Conservation (phyloP, 441 rosid species). For the Corymbia calophylla region DNA sequence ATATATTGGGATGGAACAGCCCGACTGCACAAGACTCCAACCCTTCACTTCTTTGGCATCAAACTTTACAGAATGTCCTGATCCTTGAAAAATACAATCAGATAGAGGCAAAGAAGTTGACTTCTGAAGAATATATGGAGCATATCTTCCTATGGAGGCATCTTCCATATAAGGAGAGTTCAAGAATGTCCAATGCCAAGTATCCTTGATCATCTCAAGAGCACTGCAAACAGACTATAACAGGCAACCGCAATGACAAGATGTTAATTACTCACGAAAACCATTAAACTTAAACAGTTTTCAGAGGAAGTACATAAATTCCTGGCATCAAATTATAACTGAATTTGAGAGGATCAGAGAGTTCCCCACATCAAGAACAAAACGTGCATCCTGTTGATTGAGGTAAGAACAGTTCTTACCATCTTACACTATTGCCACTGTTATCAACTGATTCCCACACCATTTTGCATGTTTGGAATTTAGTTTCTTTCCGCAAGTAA, state of each 20-base stretch:
- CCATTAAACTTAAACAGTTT: neutral
- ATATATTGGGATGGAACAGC: conserved; percentile 72
- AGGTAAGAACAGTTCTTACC: neutral
- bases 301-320: neutral
- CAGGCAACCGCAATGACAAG: neutral
- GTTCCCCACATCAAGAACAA: neutral
- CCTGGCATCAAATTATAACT: neutral
- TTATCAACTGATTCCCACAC: neutral
- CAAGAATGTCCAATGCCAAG: conserved; percentile 39
- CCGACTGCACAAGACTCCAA: conserved; percentile 56
- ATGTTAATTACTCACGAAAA: neutral
- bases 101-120: conserved; percentile 75
- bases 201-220: conserved; percentile 64
- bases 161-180: conserved; percentile 27
- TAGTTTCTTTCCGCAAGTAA: neutral
- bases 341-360: neutral
- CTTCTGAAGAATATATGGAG: conserved; percentile 86
- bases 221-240: conserved; percentile 71
- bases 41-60: conserved; percentile 37
- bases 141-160: conserved; percentile 50
- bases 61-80: conserved; percentile 30
- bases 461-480: neutral
- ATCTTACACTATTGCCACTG: neutral
- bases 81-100: conserved; percentile 60
- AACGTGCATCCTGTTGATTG: neutral